A percentile compares a stretch with the other conserved stretches of the same genome.
Evolutionary conservation across 139 green algal genomes (phyloP).

Genomic region (Bryopsis sp.): DNA sequence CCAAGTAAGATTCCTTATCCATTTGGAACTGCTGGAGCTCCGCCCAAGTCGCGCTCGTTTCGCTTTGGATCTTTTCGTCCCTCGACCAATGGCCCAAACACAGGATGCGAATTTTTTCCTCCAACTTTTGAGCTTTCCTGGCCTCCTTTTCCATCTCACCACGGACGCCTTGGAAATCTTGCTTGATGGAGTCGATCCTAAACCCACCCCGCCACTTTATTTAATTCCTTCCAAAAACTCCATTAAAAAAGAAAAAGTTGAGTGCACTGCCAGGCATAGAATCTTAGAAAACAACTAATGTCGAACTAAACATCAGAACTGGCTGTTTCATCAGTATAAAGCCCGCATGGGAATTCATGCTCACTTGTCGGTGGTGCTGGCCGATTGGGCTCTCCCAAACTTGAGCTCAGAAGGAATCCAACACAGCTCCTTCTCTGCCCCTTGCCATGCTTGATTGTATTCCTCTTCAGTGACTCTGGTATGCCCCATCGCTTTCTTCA

Average conservation of each 20-base stretch:
- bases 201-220: too few species aligned
- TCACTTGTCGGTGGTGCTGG: not conserved
- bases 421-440: constrained; percentile 48
- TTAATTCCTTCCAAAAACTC: too few species aligned
- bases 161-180: constrained; percentile 44
- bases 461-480: constrained; percentile 26
- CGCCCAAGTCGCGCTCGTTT: not conserved
- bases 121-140: constrained; percentile 60
- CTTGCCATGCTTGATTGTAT: constrained; percentile 46
- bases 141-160: constrained; percentile 69
- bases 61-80: constrained; percentile 19
- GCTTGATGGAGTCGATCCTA: constrained; percentile 28
- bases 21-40: not conserved
- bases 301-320: too few species aligned
- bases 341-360: too few species aligned
- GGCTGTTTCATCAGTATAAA: too few species aligned
- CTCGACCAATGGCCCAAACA: constrained; percentile 23
- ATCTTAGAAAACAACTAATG: too few species aligned
- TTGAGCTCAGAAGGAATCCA: constrained; percentile 40
- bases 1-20: not conserved
- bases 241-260: too few species aligned
- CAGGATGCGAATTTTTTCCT: constrained; percentile 47
- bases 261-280: too few species aligned
- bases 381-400: constrained; percentile 1
- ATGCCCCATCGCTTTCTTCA: constrained; percentile 36